A percentile compares a stretch with the other conserved stretches of the same genome.
Evolutionary conservation across 2,329 filamentous ascomycete genomes (phyloP).

Genomic region (Cryphonectria carpinicola): DNA sequence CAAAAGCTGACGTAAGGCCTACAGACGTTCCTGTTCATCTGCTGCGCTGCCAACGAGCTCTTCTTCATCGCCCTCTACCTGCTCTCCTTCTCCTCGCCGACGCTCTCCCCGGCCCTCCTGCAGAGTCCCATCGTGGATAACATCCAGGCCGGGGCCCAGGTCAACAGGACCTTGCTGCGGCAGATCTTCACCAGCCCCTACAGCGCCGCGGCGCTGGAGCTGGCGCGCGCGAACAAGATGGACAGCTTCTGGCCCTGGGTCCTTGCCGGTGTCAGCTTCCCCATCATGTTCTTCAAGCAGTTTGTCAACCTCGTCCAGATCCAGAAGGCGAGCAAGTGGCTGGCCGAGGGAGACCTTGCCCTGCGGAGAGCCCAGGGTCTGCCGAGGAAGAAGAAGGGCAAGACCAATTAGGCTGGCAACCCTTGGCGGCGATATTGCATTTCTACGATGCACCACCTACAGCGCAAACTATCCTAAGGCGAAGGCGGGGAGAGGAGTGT

Average conservation of each 20-base stretch:
- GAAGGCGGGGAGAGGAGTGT: neutral
- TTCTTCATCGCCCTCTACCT: slow-evolving; percentile 99
- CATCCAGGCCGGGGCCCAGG: slow-evolving; percentile 68
- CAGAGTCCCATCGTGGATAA: slow-evolving; percentile 56
- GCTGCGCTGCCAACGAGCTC: slow-evolving; percentile 88
- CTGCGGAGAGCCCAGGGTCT: slow-evolving; percentile 61
- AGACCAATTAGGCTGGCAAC: slow-evolving; percentile 14
- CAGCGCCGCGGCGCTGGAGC: slow-evolving; percentile 88
- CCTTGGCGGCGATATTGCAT: neutral
- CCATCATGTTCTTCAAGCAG: slow-evolving; percentile 91
- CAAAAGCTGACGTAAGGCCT: slow-evolving; percentile 20
- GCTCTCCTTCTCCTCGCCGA: slow-evolving; percentile 91
- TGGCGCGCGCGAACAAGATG: slow-evolving; percentile 93
- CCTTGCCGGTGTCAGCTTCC: slow-evolving; percentile 77
- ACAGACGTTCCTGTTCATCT: slow-evolving; percentile 86
- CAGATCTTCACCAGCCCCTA: slow-evolving; percentile 87
- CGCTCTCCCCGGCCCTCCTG: slow-evolving; percentile 82
- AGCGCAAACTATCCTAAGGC: neutral
- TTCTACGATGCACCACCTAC: neutral
- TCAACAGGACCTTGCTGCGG: slow-evolving; percentile 69
- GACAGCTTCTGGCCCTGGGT: slow-evolving; percentile 68
- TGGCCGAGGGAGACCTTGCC: slow-evolving; percentile 86
- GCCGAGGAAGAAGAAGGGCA: slow-evolving; percentile 48
- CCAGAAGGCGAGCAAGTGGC: slow-evolving; percentile 87
- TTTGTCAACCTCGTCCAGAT: slow-evolving; percentile 93